Evolutionary conservation across 2,329 filamentous ascomycete species (phyloP), one percentile per base, ranked within the genome.

Genomic region (Thelonectria blattea): DNA sequence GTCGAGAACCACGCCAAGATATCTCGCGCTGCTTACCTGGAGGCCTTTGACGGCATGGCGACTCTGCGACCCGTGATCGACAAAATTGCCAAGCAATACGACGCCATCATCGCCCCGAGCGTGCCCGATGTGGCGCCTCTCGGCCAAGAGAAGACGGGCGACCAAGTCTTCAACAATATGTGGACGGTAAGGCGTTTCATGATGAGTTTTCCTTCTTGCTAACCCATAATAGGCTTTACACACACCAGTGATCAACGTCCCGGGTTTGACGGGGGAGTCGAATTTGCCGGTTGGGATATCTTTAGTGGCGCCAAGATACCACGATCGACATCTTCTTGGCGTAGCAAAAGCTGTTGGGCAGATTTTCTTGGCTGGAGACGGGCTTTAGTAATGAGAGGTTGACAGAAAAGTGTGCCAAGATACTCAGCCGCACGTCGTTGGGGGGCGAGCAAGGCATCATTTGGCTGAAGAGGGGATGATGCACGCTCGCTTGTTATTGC

Each of bases 201-300:
- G 6, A 45, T 20, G 24, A n/a, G 15, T 7, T 7, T n/a, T 24
- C 3, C 5, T 34, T 34, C 22, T 24, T 18, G 27, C 45, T 59
- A 43, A 52, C 17, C 51, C 2, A 1, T 12, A 2, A 1, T 43
- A 79, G 75, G 77, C 75, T 4, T 72, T 90, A 10, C 87, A 90
- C 61, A 82, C 79, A 1, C 88, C 88, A 0, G 84, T 85, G 0
- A 73, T 89, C 14, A 89, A 89, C 58, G 71, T 90, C 0, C 86
- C 87, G 0, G 87, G 86, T 0, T 89, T 90, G 61, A 70, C 76
- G n/a, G 86, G 88, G 3, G 53, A 56, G 1, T 69, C 66, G 7
- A 68, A 68, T 11, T 72, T 90, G 77, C 88, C 88, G 0, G 78
- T 90, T 20, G 88, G 88, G 0, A 60, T 88, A 6, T 83, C 81